Conservation (phyloP, 179 eudicot genomes). For the Spinacia oleracea region DNA sequence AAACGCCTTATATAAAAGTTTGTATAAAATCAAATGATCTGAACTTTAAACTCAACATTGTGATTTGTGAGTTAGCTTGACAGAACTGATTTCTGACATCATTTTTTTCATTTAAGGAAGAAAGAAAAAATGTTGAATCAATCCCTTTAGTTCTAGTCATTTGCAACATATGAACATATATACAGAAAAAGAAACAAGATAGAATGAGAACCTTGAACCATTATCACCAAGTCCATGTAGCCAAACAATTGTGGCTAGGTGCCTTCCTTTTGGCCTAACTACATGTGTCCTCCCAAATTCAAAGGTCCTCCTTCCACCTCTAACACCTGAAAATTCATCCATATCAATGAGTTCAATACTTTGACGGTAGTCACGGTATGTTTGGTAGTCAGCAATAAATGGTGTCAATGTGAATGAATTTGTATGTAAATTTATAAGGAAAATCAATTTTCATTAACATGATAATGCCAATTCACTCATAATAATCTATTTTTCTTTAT, state of each 20-base stretch:
- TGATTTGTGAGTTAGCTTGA: not conserved
- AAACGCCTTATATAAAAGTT: no score
- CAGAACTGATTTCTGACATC: not conserved
- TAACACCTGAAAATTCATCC: conserved; percentile 47
- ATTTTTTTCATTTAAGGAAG: not conserved
- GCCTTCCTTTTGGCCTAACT: conserved; percentile 89
- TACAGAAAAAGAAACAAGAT: not conserved
- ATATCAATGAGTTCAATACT: conserved; percentile 2
- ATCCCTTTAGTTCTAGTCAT: not conserved
- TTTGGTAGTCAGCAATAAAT: no score
- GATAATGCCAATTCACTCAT: no score
- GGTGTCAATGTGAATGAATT: no score
- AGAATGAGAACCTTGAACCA: conserved; percentile 65
- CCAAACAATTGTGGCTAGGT: conserved; percentile 94
- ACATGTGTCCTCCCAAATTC: conserved; percentile 99
- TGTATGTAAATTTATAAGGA: no score
- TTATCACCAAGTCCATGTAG: conserved; percentile 98
- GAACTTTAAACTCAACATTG: not conserved
- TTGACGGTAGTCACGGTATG: no score
- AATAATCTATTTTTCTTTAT: no score
- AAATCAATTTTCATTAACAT: no score
- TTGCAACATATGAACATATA: conserved; percentile 5
- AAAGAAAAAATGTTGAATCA: not conserved
- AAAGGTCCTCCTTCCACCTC: conserved; percentile 56
- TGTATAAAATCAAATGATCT: not conserved